These are phyloP conservation scores for Lipomyces yamadae DNA, from an alignment of 805 yeast genomes.

Conservation along the genomic window DNA sequence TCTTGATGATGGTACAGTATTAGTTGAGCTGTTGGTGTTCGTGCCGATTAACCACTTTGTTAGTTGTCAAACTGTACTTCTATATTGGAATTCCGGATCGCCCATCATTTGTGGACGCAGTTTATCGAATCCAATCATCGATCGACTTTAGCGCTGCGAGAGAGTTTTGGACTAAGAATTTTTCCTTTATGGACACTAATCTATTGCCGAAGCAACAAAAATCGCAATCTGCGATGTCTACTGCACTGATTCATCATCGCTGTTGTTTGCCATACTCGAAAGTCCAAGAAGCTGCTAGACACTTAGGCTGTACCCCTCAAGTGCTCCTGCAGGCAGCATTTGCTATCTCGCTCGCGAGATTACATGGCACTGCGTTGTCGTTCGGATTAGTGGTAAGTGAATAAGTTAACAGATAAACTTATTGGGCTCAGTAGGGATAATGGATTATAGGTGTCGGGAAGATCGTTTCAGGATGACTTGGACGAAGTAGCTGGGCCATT, in stretches of 20 bases:
- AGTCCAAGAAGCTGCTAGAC: slow-evolving; percentile 16
- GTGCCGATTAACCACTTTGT: neutral
- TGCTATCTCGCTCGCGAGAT: slow-evolving; percentile 18
- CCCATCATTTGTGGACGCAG: slow-evolving; percentile 31
- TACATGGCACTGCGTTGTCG: slow-evolving; percentile 9
- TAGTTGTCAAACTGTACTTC: slow-evolving; percentile 25
- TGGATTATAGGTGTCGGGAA: slow-evolving; percentile 27
- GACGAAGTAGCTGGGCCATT: slow-evolving; percentile 33
- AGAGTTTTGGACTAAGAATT: slow-evolving; percentile 22
- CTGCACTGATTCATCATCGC: neutral
- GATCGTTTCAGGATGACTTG: slow-evolving; percentile 27
- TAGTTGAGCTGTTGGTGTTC: neutral
- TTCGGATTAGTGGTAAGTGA: slow-evolving; percentile 29
- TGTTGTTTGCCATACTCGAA: neutral
- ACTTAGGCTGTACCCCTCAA: slow-evolving; percentile 35
- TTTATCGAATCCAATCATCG: slow-evolving; percentile 13
- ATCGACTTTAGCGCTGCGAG: slow-evolving; percentile 3
- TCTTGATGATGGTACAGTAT: slow-evolving; percentile 30
- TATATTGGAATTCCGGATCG: slow-evolving; percentile 21
- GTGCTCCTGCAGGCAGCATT: slow-evolving; percentile 36
- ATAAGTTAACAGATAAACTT: neutral
- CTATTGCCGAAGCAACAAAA: neutral
- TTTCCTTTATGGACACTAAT: neutral
- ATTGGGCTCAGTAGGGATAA: neutral
- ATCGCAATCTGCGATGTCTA: neutral